Evolutionary conservation across 2,329 filamentous ascomycete genomes (phyloP).

Genomic region (Ophiostoma angusticollis): DNA sequence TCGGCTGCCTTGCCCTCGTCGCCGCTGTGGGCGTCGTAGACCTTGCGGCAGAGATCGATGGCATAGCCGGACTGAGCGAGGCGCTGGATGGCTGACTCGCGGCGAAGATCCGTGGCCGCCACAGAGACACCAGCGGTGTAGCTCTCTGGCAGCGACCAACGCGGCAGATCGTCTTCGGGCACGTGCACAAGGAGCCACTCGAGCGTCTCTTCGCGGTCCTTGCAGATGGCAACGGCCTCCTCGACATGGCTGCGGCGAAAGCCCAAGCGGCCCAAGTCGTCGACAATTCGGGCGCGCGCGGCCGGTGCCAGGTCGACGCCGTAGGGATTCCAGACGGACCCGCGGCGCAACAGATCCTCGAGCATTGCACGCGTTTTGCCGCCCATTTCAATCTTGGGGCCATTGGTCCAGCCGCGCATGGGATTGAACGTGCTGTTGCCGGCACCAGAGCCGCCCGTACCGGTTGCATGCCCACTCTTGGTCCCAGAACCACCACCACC

Average conservation of each 20-base stretch:
- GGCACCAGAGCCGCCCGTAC: conserved; percentile 19
- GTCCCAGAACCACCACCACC: conserved; percentile 18
- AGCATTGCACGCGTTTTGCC: conserved; percentile 64
- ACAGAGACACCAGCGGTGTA: conserved; percentile 86
- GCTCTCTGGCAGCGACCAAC: conserved; percentile 81
- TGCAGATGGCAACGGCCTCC: conserved; percentile 77
- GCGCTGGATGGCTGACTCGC: conserved; percentile 71
- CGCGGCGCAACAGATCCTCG: conserved; percentile 64
- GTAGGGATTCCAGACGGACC: conserved; percentile 80
- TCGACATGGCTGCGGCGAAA: conserved; percentile 84
- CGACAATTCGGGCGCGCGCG: conserved; percentile 48
- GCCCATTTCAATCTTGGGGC: conserved; percentile 89
- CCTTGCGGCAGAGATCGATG: conserved; percentile 65
- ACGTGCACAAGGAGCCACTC: conserved; percentile 97
- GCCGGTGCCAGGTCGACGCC: conserved; percentile 48
- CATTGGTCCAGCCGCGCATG: conserved; percentile 65
- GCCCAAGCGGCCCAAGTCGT: conserved; percentile 63
- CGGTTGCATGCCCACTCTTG: conserved; percentile 20
- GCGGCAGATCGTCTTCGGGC: conserved; percentile 88
- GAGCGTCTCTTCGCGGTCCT: conserved; percentile 80
- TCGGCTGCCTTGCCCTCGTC: conserved; percentile 71
- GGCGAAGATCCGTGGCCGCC: conserved; percentile 66
- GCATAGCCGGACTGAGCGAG: conserved; percentile 77
- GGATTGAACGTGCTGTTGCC: conserved; percentile 20
- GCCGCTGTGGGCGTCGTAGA: conserved; percentile 55